Evolutionary conservation across 306 rosid species (phyloP).

Genomic region (Rosa lucieae): DNA sequence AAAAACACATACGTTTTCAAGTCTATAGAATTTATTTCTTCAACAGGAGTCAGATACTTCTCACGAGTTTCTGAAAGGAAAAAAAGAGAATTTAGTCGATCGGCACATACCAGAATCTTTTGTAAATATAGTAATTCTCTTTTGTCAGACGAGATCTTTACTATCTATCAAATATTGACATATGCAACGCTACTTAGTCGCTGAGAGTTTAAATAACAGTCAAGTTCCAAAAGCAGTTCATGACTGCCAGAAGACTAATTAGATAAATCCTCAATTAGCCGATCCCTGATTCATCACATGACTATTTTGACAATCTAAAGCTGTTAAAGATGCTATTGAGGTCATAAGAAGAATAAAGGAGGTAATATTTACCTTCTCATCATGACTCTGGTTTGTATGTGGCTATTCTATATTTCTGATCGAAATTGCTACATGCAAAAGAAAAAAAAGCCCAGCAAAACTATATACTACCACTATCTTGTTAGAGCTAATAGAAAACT

Average conservation of each 20-base stretch:
- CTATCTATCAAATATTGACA: not conserved
- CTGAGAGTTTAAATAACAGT: not conserved
- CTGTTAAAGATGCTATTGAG: not conserved
- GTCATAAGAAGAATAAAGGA: slow-evolving; percentile 22
- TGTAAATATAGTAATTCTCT: not conserved
- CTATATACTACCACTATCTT: no score
- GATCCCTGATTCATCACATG: not conserved
- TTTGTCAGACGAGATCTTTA: not conserved
- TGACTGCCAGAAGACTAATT: not conserved
- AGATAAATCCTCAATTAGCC: not conserved
- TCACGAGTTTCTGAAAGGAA: slow-evolving; percentile 57
- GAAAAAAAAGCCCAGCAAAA: no score
- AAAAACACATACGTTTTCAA: slow-evolving; percentile 57
- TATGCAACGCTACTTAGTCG: not conserved
- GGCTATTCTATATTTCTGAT: no score
- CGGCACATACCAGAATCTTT: slow-evolving; percentile 9
- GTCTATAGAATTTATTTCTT: slow-evolving; percentile 68
- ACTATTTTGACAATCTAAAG: not conserved
- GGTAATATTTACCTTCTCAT: no score
- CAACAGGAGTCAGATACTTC: slow-evolving; percentile 44
- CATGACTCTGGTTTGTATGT: no score
- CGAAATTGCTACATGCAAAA: no score
- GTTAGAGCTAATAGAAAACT: no score
- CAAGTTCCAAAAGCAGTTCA: not conserved
- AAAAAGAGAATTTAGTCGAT: slow-evolving; percentile 17